Conservation (phyloP, 352 stramenopile species). For the Globisporangium polare region DNA sequence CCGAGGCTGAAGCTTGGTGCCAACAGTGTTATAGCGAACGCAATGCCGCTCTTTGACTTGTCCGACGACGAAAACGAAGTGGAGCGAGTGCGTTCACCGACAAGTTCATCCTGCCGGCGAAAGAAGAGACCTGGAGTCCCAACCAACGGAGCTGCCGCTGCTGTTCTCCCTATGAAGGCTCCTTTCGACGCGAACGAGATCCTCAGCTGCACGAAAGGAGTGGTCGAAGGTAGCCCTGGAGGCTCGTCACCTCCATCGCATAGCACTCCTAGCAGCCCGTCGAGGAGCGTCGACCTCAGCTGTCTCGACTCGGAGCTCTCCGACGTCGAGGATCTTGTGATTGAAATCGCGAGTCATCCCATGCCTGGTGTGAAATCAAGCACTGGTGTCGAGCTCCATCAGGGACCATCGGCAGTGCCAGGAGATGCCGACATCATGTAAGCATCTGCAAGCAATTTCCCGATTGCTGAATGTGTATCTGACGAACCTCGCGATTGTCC, state of each 20-base stretch:
- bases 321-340: conserved; percentile 5
- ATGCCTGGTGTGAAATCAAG: not conserved
- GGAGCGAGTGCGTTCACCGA: not conserved
- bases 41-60: conserved; percentile 37
- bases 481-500: not conserved
- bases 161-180: not conserved
- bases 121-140: conserved; percentile 15
- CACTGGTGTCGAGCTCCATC: not conserved
- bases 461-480: not conserved
- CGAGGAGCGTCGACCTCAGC: not conserved
- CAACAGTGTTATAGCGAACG: conserved; percentile 24
- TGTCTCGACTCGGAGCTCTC: conserved; percentile 11
- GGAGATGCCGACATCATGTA: not conserved
- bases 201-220: not conserved
- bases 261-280: not conserved
- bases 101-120: conserved; percentile 15
- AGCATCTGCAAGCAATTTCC: not conserved
- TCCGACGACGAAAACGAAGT: conserved; percentile 10
- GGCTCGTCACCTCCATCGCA: not conserved
- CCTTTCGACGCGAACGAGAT: conserved; percentile 15
- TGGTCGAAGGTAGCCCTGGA: not conserved
- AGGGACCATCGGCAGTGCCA: not conserved
- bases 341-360: not conserved
- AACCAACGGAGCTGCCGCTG: not conserved
- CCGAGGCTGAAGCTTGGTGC: conserved; percentile 17